Evolutionary conservation across 2,329 filamentous ascomycete genomes (phyloP).

Genomic region (Claviceps monticola): DNA sequence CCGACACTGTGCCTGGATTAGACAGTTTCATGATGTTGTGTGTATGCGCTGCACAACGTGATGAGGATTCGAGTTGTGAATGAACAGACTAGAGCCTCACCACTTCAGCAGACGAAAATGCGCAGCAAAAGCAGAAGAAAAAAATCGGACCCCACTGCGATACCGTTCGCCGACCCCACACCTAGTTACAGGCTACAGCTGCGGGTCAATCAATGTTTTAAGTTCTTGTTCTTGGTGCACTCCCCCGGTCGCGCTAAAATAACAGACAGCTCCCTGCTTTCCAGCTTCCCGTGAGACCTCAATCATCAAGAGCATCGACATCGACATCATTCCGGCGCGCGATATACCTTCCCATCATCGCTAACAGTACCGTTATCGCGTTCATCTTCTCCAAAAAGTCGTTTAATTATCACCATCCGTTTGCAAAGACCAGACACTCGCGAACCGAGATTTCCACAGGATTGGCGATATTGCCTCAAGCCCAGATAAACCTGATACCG

Average conservation of each 20-base stretch:
- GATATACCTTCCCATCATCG: neutral
- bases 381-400: neutral
- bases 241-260: neutral
- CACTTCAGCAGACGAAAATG: neutral
- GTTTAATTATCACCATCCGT: neutral
- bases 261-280: neutral
- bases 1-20: slow-evolving; percentile 69
- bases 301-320: neutral
- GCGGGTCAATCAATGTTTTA: neutral
- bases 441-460: neutral
- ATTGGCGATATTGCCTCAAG: neutral
- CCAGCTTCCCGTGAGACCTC: slow-evolving; percentile 3
- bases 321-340: neutral
- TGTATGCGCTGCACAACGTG: neutral
- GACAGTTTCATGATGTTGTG: slow-evolving; percentile 56
- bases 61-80: neutral
- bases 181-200: neutral
- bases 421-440: neutral
- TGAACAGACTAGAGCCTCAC: neutral
- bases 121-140: neutral
- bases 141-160: neutral
- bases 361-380: neutral
- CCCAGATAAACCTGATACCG: neutral
- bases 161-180: neutral
- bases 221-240: neutral